These are phyloP conservation scores for Saccharomyces hybrid DNA, from an alignment of 1,139 yeast species.

Conservation along the genomic window DNA sequence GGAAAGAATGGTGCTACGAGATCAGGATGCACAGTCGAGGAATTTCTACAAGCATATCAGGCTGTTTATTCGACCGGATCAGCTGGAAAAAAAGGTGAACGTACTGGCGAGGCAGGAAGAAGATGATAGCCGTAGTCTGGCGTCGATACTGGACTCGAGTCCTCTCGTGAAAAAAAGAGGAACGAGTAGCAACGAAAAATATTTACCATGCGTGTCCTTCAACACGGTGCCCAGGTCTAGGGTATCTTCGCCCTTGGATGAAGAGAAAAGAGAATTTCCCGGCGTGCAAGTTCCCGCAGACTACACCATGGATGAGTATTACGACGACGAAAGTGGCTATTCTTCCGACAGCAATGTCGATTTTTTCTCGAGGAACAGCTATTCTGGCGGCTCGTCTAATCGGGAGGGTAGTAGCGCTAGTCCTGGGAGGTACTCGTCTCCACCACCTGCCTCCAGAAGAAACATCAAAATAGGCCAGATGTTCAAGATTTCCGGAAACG, in stretches of 20 bases:
- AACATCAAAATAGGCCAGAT: constrained; percentile 7
- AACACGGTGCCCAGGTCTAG: constrained; percentile 28
- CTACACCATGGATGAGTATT: constrained; percentile 23
- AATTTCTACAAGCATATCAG: constrained; percentile 13
- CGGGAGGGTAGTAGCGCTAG: background rate
- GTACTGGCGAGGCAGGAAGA: background rate
- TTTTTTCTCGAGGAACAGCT: constrained; percentile 7
- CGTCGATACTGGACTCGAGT: background rate
- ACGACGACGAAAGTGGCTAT: constrained; percentile 21
- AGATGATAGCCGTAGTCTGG: background rate
- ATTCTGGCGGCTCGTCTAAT: constrained; percentile 1
- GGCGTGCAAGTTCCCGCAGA: constrained; percentile 21
- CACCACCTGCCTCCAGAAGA: constrained; percentile 6
- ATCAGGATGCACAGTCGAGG: constrained; percentile 13
- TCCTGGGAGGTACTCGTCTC: background rate
- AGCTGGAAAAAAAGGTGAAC: background rate
- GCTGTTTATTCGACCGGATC: constrained; percentile 5
- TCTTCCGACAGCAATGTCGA: constrained; percentile 8
- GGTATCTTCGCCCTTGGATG: constrained; percentile 16
- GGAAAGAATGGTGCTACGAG: background rate
- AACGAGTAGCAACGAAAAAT: constrained; percentile 2
- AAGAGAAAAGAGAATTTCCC: constrained; percentile 16
- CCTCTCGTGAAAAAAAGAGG: background rate
- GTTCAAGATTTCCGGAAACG: constrained; percentile 20
- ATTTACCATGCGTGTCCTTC: constrained; percentile 28